Evolutionary conservation across 108 stramenopile species (phyloP).

Genomic region (Conticribra guillardii): DNA sequence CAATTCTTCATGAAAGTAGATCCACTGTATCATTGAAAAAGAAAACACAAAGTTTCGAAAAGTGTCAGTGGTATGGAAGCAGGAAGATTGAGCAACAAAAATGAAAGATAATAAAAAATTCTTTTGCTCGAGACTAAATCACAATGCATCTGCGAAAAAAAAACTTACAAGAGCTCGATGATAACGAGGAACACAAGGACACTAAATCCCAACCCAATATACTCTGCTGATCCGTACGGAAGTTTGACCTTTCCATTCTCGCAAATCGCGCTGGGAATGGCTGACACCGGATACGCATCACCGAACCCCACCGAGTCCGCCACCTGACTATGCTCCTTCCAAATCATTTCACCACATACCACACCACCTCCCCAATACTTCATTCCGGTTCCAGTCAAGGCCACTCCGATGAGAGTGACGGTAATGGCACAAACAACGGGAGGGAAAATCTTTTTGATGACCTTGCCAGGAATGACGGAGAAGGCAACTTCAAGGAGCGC

Average conservation of each 20-base stretch:
- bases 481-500: constrained; percentile 65
- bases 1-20: constrained; percentile 70
- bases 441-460: constrained; percentile 68
- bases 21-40: constrained; percentile 29
- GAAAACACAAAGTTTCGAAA: background rate
- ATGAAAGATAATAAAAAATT: too few relatives aligned
- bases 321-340: constrained; percentile 57
- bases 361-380: constrained; percentile 89
- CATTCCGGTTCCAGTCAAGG: constrained; percentile 81
- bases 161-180: constrained; percentile 46
- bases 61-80: background rate
- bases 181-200: constrained; percentile 58
- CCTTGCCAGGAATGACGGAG: constrained; percentile 52
- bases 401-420: constrained; percentile 84
- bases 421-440: constrained; percentile 73
- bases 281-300: constrained; percentile 9
- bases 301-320: constrained; percentile 35
- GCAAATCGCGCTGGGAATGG: constrained; percentile 53
- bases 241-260: constrained; percentile 46
- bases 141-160: background rate
- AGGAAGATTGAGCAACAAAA: too few relatives aligned
- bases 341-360: constrained; percentile 80
- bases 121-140: too few relatives aligned
- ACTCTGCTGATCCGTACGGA: constrained; percentile 60
- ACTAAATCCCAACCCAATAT: constrained; percentile 68